Percentiles rank a stretch among this genome's conserved stretches.
Conservation (phyloP, 2,329 filamentous ascomycete species). For the Exophiala bonariae region DNA sequence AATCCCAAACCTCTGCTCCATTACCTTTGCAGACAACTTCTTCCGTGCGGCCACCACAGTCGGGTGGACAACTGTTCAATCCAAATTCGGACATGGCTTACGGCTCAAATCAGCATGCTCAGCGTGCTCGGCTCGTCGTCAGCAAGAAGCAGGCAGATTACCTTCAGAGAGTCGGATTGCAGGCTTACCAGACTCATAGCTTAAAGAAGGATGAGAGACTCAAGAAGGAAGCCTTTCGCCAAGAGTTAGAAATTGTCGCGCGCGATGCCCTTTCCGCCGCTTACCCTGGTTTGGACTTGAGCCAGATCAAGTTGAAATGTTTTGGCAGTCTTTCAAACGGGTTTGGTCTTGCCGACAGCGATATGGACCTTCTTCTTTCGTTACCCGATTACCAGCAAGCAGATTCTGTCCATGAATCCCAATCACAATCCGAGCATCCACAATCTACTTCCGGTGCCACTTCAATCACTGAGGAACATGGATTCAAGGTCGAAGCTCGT, state of each 20-base stretch:
- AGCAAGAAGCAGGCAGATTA: constrained; percentile 26
- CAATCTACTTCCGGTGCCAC: neutral
- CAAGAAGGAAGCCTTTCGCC: constrained; percentile 71
- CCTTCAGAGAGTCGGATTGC: constrained; percentile 18
- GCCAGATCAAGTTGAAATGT: constrained; percentile 67
- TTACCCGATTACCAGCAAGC: constrained; percentile 48
- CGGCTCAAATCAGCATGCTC: constrained; percentile 18
- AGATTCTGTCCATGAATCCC: neutral
- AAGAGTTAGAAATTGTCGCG: constrained; percentile 64
- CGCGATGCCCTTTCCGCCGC: constrained; percentile 47
- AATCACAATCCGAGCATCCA: neutral
- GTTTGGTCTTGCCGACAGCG: constrained; percentile 83
- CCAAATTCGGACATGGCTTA: constrained; percentile 12
- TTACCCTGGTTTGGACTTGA: constrained; percentile 48
- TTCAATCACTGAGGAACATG: constrained; percentile 4
- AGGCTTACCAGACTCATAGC: constrained; percentile 13
- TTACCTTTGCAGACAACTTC: neutral
- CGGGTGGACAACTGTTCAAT: constrained; percentile 15
- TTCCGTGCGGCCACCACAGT: constrained; percentile 14
- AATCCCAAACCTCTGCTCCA: neutral
- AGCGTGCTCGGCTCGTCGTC: constrained; percentile 13
- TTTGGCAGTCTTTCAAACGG: constrained; percentile 83
- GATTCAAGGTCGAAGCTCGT: constrained; percentile 44
- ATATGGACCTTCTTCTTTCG: constrained; percentile 83
- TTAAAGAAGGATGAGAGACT: constrained; percentile 53